Base-by-base conservation (phyloP, 78 protist species). In the Dictyostelium purpureum region DNA sequence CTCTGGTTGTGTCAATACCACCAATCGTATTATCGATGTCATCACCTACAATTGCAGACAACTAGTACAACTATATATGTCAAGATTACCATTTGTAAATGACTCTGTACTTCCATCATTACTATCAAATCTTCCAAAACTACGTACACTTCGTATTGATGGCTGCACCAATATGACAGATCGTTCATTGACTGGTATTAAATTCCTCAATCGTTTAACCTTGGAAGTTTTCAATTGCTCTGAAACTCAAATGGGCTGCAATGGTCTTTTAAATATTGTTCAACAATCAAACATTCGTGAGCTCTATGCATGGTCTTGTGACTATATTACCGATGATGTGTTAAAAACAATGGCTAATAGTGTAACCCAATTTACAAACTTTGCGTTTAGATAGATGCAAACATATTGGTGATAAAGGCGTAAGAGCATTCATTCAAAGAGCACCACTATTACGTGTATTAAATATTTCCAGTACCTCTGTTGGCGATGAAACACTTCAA, bases 401-500 rank as follows among this genome's bases (percentile, higher is more conserved):
- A 33, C 40, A 69, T 47, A 85, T 85, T 40, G 31, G 81, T 26
- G 92, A 85, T 19, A 85, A 85, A 35, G 92, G 92, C 26, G 2
- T 73, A 40, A 65, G 78, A 24, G n/a, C 65, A 16, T 16, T 85
- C 9, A 52, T 85, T 28, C 73, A 43, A 40, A 70, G 67, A 57
- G 31, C 69, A n/a, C 47, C 71, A 37, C 18, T 43, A 1, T 24
- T 85, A 14, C 51, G 56, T 26, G 61, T 54, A 6, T 52, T 85
- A 51, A 85, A 85, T 33, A 74, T 85, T 12, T 49, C 71, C 1
- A 38, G 42, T n/a, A 85, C 82, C 12, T 51, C 69, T 14, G 24
- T 26, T 28, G 19, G 59, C 1, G 92, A 73, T 28, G 92, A 85
- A 31, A 59, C 92, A 0, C 18, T 85, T 0, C 37, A 77, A 24